phyloP scores from a whole-genome alignment of 2,329 filamentous ascomycete species.

The Colletotrichum eleusines region DNA sequence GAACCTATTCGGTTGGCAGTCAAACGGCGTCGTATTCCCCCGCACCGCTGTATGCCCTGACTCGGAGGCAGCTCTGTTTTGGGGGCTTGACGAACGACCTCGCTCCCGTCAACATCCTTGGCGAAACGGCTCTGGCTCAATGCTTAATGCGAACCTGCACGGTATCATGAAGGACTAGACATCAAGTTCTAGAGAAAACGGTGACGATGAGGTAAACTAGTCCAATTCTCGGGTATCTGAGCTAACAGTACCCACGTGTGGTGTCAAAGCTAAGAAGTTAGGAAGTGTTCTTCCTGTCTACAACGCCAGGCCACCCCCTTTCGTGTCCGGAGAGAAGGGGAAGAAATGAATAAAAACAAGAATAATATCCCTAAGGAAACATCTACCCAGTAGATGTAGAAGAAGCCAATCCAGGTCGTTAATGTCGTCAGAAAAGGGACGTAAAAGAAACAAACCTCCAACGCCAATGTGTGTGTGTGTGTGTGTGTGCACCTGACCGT shows the following conservation, averaged over 20 bases:
- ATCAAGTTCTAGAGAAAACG: constrained; percentile 2
- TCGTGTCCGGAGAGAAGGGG: constrained; percentile 2
- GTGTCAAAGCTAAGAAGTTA: neutral
- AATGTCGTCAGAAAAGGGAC: constrained; percentile 22
- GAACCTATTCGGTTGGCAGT: neutral
- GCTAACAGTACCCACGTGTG: constrained; percentile 10
- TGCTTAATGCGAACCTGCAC: neutral
- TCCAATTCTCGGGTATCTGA: constrained; percentile 32
- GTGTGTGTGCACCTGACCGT: constrained; percentile 2
- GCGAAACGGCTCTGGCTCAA: constrained; percentile 18
- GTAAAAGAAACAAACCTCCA: constrained; percentile 24
- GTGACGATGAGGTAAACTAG: neutral
- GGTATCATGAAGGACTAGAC: neutral
- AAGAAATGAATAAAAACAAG: neutral
- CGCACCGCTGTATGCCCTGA: neutral
- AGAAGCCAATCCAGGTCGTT: constrained; percentile 17
- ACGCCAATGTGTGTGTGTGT: constrained; percentile 15
- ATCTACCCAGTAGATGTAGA: constrained; percentile 33
- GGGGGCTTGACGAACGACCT: too few relatives aligned
- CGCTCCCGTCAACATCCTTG: neutral
- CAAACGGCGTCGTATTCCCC: neutral
- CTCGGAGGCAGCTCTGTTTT: constrained; percentile 1
- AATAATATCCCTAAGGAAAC: neutral
- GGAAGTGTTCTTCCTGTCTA: neutral
- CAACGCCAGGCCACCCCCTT: constrained; percentile 18